A percentile compares a stretch with the other conserved stretches of the same genome.
phyloP scores from a whole-genome alignment of 1,284 basidiomycete species.

The Moniliella sp. region DNA sequence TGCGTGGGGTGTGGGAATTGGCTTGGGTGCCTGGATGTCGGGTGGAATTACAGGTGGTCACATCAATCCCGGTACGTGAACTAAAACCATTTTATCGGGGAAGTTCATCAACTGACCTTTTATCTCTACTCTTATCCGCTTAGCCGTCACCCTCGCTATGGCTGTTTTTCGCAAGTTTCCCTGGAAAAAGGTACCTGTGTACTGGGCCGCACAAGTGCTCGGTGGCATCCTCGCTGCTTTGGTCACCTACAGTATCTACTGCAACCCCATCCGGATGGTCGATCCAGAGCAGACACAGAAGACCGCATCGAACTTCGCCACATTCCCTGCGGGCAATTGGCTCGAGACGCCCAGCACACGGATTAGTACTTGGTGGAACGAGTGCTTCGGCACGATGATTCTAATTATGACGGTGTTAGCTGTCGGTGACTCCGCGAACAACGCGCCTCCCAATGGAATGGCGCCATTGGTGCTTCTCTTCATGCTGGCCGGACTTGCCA shows the following conservation, averaged over 20 bases:
- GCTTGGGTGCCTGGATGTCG: no score
- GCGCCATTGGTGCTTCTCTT: constrained; percentile 2
- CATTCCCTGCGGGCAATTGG: constrained; percentile 4
- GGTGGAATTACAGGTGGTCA: no score
- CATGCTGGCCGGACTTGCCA: no score
- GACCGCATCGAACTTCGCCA: constrained; percentile 4
- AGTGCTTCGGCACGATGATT: constrained; percentile 4
- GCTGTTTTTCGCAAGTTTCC: constrained; percentile 49
- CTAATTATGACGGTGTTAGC: constrained; percentile 5
- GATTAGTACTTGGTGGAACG: constrained; percentile 4
- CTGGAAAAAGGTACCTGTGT: constrained; percentile 1
- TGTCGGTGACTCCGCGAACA: constrained; percentile 5
- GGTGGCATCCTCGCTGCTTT: constrained; percentile 1
- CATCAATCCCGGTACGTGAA: no score
- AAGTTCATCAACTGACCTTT: no score
- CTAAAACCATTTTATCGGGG: no score
- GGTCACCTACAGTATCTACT: not conserved
- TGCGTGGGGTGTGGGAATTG: no score
- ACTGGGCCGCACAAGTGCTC: not conserved
- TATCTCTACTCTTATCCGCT: constrained; percentile 1
- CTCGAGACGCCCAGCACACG: constrained; percentile 1
- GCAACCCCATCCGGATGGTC: constrained; percentile 6
- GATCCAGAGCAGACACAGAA: constrained; percentile 12
- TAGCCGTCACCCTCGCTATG: constrained; percentile 41
- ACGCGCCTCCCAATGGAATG: constrained; percentile 4